Evolutionary conservation across 768 basidiomycete genomes (phyloP), one percentile per base, ranked within the genome.

Genomic region (Leccinum incarnatum): DNA sequence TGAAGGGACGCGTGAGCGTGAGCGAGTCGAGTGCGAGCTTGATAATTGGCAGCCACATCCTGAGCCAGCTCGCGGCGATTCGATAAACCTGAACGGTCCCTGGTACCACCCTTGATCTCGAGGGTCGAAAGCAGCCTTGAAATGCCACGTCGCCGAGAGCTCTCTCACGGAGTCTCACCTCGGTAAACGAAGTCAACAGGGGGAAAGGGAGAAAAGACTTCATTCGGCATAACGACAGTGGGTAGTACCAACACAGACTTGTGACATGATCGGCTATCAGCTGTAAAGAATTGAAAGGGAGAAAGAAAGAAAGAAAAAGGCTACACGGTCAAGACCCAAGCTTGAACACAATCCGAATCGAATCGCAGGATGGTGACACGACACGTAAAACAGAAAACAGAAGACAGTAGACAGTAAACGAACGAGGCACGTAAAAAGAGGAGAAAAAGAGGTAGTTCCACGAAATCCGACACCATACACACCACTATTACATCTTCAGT

Each of bases 401-500:
- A 4, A 11, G 15, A 42, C 10, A n/a, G 3, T 40, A 42, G n/a
- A 42, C n/a, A 37, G 37, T 37, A 37, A 37, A 37, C 3, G 9
- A 27, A 32, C 17, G 36, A 56, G 51, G 34, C 45, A 50, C 25
- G 25, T 19, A 11, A 27, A 51, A 10, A 34, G 15, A 4, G 11
- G 19, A 21, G 9, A 32, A 23, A 19, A 34, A 32, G 2, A 15
- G 2, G 17, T 25, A 19, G 11, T 27, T 4, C 42, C 42, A 42
- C n/a, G 4, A 42, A 42, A 42, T 42, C 42, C 5, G 19, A 45
- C 42, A 45, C 42, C 17, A n/a, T 45, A 45, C 6, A 40, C 34
- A 29, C n/a, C 37, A 47, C 29, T 21, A 29, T 23, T n/a, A 40
- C 15, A 40, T 12, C 30, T 32, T 62, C 46, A 69, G 27, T 62